phyloP scores from a whole-genome alignment of 768 basidiomycete genomes.

The Macrolepiota dolichaula region DNA sequence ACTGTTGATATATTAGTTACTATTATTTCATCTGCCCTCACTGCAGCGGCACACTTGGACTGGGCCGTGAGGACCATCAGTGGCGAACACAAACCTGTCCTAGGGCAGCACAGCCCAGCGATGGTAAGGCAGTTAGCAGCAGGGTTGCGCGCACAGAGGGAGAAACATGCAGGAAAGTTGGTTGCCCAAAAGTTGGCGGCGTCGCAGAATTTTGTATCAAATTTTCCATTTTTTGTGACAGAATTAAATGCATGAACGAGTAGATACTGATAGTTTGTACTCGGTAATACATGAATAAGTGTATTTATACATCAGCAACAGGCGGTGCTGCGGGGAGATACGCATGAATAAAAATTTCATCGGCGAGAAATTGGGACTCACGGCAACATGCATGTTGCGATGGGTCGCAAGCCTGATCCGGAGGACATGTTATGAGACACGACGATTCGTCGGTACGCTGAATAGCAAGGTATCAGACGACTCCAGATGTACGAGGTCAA shows the following conservation, averaged over 20 bases:
- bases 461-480: background rate
- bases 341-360: constrained; percentile 5
- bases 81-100: constrained; percentile 42
- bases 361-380: constrained; percentile 35
- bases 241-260: constrained; percentile 26
- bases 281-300: constrained; percentile 5
- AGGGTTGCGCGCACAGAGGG: constrained; percentile 53
- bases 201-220: constrained; percentile 64
- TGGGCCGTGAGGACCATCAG: constrained; percentile 57
- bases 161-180: constrained; percentile 44
- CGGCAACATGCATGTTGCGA: constrained; percentile 77
- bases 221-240: constrained; percentile 66
- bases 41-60: constrained; percentile 67
- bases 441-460: constrained; percentile 51
- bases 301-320: constrained; percentile 36
- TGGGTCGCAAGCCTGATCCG: constrained; percentile 65
- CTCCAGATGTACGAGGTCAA: background rate
- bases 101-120: constrained; percentile 61
- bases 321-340: constrained; percentile 39
- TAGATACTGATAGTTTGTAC: constrained; percentile 10
- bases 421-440: constrained; percentile 72
- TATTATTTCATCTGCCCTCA: constrained; percentile 62
- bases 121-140: constrained; percentile 65
- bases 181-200: constrained; percentile 60
- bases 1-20: constrained; percentile 63